Percentiles rank a stretch among this genome's conserved stretches.
Conservation (phyloP, 2,329 filamentous ascomycete species). For the Ilyonectria destructans region DNA sequence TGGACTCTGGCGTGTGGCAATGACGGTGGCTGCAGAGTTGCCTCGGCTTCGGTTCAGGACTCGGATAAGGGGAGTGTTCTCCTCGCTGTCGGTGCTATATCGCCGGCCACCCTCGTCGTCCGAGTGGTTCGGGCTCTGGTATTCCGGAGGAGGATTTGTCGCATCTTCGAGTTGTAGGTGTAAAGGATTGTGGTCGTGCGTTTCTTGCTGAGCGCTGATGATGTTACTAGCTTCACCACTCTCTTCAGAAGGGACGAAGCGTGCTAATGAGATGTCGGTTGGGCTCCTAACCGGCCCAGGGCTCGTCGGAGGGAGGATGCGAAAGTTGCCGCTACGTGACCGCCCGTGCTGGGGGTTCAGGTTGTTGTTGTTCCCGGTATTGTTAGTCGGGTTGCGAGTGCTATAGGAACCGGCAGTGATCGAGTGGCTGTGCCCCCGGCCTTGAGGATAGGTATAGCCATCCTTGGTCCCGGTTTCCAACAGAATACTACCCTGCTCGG, state of each 20-base stretch:
- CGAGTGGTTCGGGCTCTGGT: slow-evolving; percentile 77
- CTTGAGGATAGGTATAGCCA: slow-evolving; percentile 64
- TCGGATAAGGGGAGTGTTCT: slow-evolving; percentile 68
- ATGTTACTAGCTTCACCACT: slow-evolving; percentile 73
- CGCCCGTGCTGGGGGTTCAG: slow-evolving; percentile 78
- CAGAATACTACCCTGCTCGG: slow-evolving; percentile 95
- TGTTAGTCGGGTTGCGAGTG: slow-evolving; percentile 60
- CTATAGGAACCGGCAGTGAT: slow-evolving; percentile 55
- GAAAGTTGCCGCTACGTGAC: slow-evolving; percentile 84
- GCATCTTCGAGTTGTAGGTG: slow-evolving; percentile 67
- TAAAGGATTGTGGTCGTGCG: slow-evolving; percentile 57
- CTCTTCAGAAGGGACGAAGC: slow-evolving; percentile 81
- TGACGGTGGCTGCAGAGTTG: slow-evolving; percentile 62
- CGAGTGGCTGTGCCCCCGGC: slow-evolving; percentile 65
- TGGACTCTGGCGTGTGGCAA: slow-evolving; percentile 44
- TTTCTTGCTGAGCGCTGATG: slow-evolving; percentile 44
- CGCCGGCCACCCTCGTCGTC: slow-evolving; percentile 72
- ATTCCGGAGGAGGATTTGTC: slow-evolving; percentile 79
- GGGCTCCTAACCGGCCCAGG: slow-evolving; percentile 92
- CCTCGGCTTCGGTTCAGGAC: slow-evolving; percentile 68
- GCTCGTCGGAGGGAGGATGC: slow-evolving; percentile 83
- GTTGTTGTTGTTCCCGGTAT: slow-evolving; percentile 57
- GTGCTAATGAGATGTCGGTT: slow-evolving; percentile 95
- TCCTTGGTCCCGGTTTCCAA: slow-evolving; percentile 86
- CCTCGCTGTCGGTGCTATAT: slow-evolving; percentile 73